Evolutionary conservation across 2,329 filamentous ascomycete species (phyloP), one percentile per base, ranked within the genome.

Genomic region (Knufia fluminis): DNA sequence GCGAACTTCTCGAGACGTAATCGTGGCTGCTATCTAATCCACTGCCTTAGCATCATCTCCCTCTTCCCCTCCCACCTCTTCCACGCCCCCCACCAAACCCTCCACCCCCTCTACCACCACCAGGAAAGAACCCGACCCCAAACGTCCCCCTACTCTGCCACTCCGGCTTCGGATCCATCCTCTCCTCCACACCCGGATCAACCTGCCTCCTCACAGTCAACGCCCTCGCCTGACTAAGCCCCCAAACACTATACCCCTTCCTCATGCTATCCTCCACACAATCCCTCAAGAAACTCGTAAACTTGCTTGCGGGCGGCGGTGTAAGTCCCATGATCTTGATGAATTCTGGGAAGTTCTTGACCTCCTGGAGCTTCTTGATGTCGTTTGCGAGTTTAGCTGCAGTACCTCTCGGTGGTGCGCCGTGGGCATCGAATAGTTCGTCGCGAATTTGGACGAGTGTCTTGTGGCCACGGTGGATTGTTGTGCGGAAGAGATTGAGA

Each of bases 401-500:
- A 1, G 67, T 62, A 2, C 68, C 69, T 1, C 53, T 54, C 0
- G 71, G 70, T 2, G 73, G 72, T 1, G 66, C 70, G 28, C 74
- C 71, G 50, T 74, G 71, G 2, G 66, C 64, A 6, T 65, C 60
- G 58, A 75, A 76, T 2, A 75, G 66, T 38, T 66, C 66, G 32
- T 75, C 68, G 44, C 69, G 66, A 24, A 75, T 59, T 42, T 68
- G 52, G 2, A 41, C 43, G 3, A 75, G 62, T 4, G 40, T 12
- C 17, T 36, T 49, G 16, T 24, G 39, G 24, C 62, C 57, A 0
- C 65, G 65, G 2, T 72, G 66, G 2, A 69, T 71, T 0, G 66
- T 69, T 42, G 61, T 67, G 8, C 69, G 68, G 60, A 77, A 76
- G 12, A 76, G 63, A 49, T 73, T 71, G 8, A 70, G 68, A 61